Evolutionary conservation across 768 basidiomycete species (phyloP), one percentile per base, ranked within the genome.

Genomic region (Zangia roseola): DNA sequence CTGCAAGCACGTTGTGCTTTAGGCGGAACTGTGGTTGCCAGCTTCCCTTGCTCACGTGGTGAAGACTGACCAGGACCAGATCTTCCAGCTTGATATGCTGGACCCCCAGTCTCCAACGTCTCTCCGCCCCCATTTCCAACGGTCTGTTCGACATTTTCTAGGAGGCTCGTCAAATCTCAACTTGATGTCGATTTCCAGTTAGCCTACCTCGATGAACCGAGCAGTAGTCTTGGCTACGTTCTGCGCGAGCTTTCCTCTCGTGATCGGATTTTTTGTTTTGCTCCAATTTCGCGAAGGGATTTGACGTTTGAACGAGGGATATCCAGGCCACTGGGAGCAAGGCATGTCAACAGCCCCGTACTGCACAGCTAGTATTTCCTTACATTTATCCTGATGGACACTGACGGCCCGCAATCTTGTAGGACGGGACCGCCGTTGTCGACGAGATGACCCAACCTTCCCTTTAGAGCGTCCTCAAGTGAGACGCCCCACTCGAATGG

Each of bases 1-100:
- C 4, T 30, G n/a, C 3, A 10, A 6, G 16, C 8, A 41, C 17
- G 40, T 16, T 31, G 31, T 6, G 31, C 16, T 31, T 31, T 6
- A 88, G 72, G 62, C 82, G 76, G 37, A 87, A 67, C 43, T 86
- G 84, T 19, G 84, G 84, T 57, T 88, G 86, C 86, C 86, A 89
- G 56, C 81, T 82, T 25, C 86, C 86, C 70, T 84, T 78, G 17
- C 85, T 86, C 48, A 88, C 86, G 57, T 88, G 87, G 70, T 87
- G 83, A 45, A 88, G 78, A 57, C 84, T 84, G 64, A 88, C 83
- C 37, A 89, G 78, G 46, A 84, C 69, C 48, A 88, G 67, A 61
- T 88, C 81, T 44, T 84, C 83, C 17, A 84, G 67, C 36, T 69
- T 74, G 67, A 89, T 82, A 55, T 74, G 71, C 43, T 69, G 57